These are phyloP conservation scores for Pythium scleroteichum DNA, from an alignment of 352 stramenopile genomes.

Conservation along the genomic window DNA sequence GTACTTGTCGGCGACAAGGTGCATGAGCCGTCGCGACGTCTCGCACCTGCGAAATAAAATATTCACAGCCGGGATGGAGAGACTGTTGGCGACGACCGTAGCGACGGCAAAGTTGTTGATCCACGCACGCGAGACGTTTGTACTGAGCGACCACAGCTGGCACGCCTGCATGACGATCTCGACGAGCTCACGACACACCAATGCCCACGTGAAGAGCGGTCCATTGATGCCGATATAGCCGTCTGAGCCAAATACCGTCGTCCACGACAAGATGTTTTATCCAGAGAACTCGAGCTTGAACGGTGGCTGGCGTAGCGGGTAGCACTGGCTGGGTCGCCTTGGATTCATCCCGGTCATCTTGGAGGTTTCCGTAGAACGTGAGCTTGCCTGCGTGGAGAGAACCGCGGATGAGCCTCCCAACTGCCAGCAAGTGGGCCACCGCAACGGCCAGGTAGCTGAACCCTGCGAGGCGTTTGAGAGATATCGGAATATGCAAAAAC, in stretches of 20 bases:
- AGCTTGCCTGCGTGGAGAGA: background rate
- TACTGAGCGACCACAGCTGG: slow-evolving; percentile 12
- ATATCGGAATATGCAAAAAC: slow-evolving; percentile 1
- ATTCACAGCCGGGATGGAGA: slow-evolving; percentile 1
- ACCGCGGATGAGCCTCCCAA: background rate
- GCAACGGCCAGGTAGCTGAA: slow-evolving; percentile 9
- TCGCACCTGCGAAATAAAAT: background rate
- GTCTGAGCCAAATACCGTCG: background rate
- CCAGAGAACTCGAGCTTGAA: background rate
- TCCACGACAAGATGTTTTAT: slow-evolving; percentile 1
- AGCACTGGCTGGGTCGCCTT: background rate
- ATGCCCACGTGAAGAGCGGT: background rate
- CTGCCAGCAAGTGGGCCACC: background rate
- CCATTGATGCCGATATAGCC: slow-evolving; percentile 17
- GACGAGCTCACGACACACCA: slow-evolving; percentile 10
- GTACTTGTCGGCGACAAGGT: slow-evolving; percentile 16
- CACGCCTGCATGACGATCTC: slow-evolving; percentile 20
- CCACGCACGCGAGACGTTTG: slow-evolving; percentile 16
- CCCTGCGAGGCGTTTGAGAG: slow-evolving; percentile 2
- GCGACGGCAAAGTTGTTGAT: slow-evolving; percentile 24
- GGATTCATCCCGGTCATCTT: no score
- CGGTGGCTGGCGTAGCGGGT: background rate
- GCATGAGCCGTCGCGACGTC: slow-evolving; percentile 4
- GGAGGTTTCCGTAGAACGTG: background rate
- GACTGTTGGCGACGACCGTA: slow-evolving; percentile 11